These are phyloP conservation scores for Penicillium sp. DNA, from an alignment of 2,329 filamentous ascomycete genomes.

Conservation along the genomic window DNA sequence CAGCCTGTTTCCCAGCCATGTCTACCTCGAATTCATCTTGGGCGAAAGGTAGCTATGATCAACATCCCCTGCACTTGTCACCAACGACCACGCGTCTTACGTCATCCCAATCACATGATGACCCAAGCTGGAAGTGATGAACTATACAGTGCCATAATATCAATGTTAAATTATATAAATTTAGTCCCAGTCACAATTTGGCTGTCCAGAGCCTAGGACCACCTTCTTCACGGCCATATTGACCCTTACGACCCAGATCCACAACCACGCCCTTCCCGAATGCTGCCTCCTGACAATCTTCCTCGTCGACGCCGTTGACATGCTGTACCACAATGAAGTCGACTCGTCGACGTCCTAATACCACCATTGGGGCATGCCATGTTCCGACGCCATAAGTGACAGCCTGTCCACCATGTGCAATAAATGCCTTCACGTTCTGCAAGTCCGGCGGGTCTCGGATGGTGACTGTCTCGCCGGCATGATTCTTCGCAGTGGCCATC, in stretches of 20 bases:
- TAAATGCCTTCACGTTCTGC: conserved; percentile 63
- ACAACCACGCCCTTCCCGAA: conserved; percentile 40
- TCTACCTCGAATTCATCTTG: no score
- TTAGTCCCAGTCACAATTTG: conserved; percentile 20
- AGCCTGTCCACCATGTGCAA: conserved; percentile 70
- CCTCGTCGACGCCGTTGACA: conserved; percentile 69
- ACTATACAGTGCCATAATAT: no score
- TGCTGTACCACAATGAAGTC: conserved; percentile 90
- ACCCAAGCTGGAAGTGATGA: no score
- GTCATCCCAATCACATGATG: no score
- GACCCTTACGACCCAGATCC: conserved; percentile 22
- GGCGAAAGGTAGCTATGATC: no score
- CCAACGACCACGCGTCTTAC: no score
- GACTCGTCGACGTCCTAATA: conserved; percentile 62
- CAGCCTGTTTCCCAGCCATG: no score
- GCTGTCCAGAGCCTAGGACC: conserved; percentile 14
- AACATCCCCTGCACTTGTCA: no score
- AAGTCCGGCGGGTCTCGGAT: conserved; percentile 63
- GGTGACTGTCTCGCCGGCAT: conserved; percentile 19
- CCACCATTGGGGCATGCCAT: conserved; percentile 96
- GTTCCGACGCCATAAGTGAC: conserved; percentile 89
- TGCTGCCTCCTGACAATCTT: conserved; percentile 81
- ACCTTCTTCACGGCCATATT: conserved; percentile 17
- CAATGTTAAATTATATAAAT: no score
- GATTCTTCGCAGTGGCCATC: conserved; percentile 31